Evolutionary conservation across 495 filamentous ascomycete species (phyloP), one percentile per base, ranked within the genome.

Genomic region (Neurospora sp.): DNA sequence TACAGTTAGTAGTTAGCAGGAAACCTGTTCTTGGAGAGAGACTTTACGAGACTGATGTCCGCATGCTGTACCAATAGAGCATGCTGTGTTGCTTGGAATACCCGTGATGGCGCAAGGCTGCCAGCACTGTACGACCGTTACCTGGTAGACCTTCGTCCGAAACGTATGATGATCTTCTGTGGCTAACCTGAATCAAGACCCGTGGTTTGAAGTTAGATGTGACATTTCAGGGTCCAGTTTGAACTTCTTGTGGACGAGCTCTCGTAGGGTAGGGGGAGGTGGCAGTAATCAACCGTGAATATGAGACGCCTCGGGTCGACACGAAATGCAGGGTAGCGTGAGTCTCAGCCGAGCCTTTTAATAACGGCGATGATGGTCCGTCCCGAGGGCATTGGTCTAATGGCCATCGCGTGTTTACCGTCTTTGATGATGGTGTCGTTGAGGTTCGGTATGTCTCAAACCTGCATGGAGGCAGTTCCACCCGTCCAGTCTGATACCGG

Each of bases 391-490:
- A 62, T 62, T 35, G 27, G 54, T 16, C 54, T 62, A 9, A 62
- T 35, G 27, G 12, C 6, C 54, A 62, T 62, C 14, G 54, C 14
- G 23, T 35, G 69, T 72, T 72, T 73, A 41, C 69, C 37, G 70
- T 72, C 40, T 44, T 70, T 31, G 69, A 20, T 70, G 70, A 59
- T 54, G 69, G 39, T 39, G 54, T 69, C 44, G 66, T 41, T 20
- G 42, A 23, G 69, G 18, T 72, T 39, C 38, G 42, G 69, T 42
- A 46, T 72, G 75, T 76, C 75, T 76, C 62, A 74, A 71, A 72
- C 73, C 42, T 76, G 73, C 75, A 72, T 76, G 73, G 41, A 70
- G 69, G 42, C 41, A 72, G 46, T 46, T 62, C 74, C 72, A 73
- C 72, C 62, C 20, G 38, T 12, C 71, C 71, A 44, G 27, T 48